Evolutionary conservation across 2,329 filamentous ascomycete species (phyloP), one percentile per base, ranked within the genome.

Genomic region (Fusarium sp.): DNA sequence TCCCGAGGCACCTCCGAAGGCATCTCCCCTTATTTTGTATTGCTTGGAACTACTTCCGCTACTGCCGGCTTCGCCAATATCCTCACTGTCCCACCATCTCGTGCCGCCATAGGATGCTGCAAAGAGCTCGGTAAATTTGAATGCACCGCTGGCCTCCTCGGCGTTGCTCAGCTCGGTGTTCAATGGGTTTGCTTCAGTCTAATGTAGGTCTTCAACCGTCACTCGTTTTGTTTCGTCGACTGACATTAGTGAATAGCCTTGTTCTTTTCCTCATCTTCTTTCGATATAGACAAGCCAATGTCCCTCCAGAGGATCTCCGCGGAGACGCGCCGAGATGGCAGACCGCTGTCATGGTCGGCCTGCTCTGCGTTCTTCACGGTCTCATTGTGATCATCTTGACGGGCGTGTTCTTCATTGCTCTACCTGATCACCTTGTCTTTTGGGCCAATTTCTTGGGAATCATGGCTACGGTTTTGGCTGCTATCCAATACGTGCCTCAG

Each of bases 251-350:
- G 20, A 39, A 23, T 12, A 98, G 95, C 71, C 89, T 98, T 53
- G 84, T 97, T 21, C 87, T 99, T n/a, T 99, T 97, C 81, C 88
- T 98, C 59, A 88, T 97, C 73, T 99, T 97, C 85, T 98, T 97
- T 81, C 93, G 93, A 35, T 90, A 91, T 74, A 85, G 85, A 73
- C 84, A 80, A 62, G 85, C 79, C 61, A 83, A 80, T 69, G 80
- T 83, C 10, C 84, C 83, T 42, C 85, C 82, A n/a, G 84, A 81
- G 21, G 84, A 85, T 66, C 80, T 83, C 26, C 80, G 79, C 21
- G 81, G 83, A 24, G 82, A 87, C 56, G 83, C 86, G 64, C 89
- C 91, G 20, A 91, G 86, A 57, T 95, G 93, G 85, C 91, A 91
- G 74, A 93, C 93, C 38, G 95, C 96, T 18, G 81, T 97, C 38